Base-by-base conservation (phyloP, 352 stramenopile genomes). In the Phytophthora rubi region DNA sequence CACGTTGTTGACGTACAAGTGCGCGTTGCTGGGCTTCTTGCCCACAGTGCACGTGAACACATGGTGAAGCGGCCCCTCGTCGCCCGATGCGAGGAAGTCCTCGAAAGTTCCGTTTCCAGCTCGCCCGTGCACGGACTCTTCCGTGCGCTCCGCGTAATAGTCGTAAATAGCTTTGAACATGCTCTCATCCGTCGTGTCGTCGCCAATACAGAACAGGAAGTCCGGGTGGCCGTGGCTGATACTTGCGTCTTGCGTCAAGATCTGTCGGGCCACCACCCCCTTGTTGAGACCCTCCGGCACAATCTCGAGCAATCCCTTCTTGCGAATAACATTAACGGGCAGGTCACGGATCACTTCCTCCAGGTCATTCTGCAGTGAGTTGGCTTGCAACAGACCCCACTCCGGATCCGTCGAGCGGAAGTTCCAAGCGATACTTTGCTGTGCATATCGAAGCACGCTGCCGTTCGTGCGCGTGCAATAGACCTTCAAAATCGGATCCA, bases 321-420 rank as follows among this genome's bases (percentile, higher is more conserved):
- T 94, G 26, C 85, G 85, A 12, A 95, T 87, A 37, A 96, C 90
- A 45, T 77, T 88, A 10, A 96, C 86, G 0, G 86, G 85, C 2
- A 89, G 69, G 53, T 95, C 87, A 16, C 80, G 80, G 44, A 96
- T 70, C 21, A 91, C 87, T 53, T 94, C 83, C 62, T 94, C 86
- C 7, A 96, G 67, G 59, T 96, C 86, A n/a, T 66, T 85, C 55
- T 96, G 87, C 56, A 99, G 75, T 62, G 97, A 96, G 61, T 98
- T 98, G 15, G 96, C 96, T 75, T 99, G 96, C 48, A 99, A 81
- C 2, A 96, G 89, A 3, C 97, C 97, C 96, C 96, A 99, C 71
- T 99, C 97, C 4, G 97, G 97, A 81, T 99, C 97, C 8, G 93
- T 98, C 15, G 91, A 98, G 62, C 98, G 98, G 74, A 99, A 99